Base-by-base conservation (phyloP, 2,329 filamentous ascomycete genomes). In the Aspergillus arachidicola region DNA sequence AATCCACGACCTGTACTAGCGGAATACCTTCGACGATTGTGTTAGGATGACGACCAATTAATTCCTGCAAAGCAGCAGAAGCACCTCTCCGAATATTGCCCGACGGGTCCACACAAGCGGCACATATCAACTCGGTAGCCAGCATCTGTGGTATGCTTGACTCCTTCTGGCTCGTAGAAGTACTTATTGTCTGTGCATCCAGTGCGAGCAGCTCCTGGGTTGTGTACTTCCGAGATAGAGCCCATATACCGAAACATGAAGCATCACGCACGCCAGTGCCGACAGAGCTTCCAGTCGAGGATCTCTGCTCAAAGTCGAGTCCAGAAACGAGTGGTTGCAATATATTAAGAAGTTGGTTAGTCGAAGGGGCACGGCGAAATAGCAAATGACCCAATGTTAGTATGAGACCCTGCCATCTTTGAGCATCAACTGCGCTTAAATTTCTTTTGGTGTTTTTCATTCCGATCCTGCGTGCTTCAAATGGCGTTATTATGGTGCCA, bases 181-280 rank as follows among this genome's bases (percentile, higher is more conserved):
- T 70, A 30, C 71, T 72, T 10, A 79, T 71, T 11, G 66, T 61
- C 45, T 73, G 69, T 4, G 70, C 57, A 1, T 86, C 81, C 1
- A 96, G 85, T 0, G 82, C 82, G 12, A 90, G 82, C 7, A 98
- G 83, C 75, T 98, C 94, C 0, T 82, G 73, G 0, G 93, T 97
- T 1, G 87, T 89, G 71, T 98, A 99, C 60, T 94, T 89, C 60
- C 95, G 86, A 26, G 94, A 92, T 9, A 98, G 77, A 1, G 94
- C 91, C 95, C 95, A 99, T 28, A 98, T 90, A 7, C 95, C 95
- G 75, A 98, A 99, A 75, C 94, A 97, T 3, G 95, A 93, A 14
- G 95, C 94, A 80, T 99, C 95, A 54, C 95, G 88, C 19, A 99
- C 94, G 69, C 96, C 97, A 1, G 92, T 90, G 2, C 95, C 95